Evolutionary conservation across 2,329 filamentous ascomycete species (phyloP).

Genomic region (Ophiostoma triangulosporum): DNA sequence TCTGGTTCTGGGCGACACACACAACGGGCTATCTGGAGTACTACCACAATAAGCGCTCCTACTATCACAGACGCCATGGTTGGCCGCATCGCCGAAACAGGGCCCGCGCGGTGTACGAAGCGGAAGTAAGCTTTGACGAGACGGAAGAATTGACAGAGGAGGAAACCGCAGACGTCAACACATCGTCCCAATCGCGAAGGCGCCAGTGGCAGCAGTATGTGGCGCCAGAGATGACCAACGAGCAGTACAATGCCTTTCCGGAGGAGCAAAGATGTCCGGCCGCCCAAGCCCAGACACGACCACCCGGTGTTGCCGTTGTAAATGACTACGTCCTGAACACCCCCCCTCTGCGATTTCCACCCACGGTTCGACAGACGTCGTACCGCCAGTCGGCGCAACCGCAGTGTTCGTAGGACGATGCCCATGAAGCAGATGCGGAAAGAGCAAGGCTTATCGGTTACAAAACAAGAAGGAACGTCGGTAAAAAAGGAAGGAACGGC

Average conservation of each 20-base stretch:
- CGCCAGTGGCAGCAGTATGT: neutral
- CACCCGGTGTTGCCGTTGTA: slow-evolving; percentile 1
- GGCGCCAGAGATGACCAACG: neutral
- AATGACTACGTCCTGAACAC: slow-evolving; percentile 9
- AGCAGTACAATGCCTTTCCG: neutral
- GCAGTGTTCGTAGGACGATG: slow-evolving; percentile 1
- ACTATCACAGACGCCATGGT: neutral
- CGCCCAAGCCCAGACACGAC: neutral
- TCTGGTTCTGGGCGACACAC: slow-evolving; percentile 20
- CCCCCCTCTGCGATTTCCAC: slow-evolving; percentile 11
- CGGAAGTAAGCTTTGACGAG: neutral
- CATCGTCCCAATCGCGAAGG: neutral
- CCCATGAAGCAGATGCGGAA: neutral
- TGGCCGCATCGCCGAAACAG: neutral
- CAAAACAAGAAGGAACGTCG: neutral
- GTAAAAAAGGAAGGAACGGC: no score
- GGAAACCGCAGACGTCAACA: neutral
- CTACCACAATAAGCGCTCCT: neutral
- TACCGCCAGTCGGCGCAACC: slow-evolving; percentile 7
- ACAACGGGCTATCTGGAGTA: slow-evolving; percentile 1
- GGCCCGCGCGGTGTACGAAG: neutral
- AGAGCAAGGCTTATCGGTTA: no score
- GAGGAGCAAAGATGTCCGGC: neutral
- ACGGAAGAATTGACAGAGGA: neutral
- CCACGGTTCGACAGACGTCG: slow-evolving; percentile 4